phyloP scores from a whole-genome alignment of 108 stramenopile genomes.

The Cylindrotheca fusiformis region DNA sequence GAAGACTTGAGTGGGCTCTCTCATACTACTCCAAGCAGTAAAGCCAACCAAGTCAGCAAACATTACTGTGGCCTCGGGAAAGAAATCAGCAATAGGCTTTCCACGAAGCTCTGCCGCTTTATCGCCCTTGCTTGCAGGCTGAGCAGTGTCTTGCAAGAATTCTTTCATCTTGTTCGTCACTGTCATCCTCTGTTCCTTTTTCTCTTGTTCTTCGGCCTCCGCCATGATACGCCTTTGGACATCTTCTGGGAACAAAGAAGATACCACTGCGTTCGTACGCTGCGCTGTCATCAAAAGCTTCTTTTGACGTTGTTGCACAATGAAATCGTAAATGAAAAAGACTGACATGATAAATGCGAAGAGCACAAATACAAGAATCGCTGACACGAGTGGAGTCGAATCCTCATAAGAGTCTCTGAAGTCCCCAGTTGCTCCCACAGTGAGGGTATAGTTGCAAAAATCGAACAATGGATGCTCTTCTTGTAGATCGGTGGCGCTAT shows the following conservation, averaged over 20 bases:
- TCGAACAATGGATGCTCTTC: neutral
- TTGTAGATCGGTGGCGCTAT: neutral
- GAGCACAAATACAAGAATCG: neutral
- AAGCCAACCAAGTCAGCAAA: slow-evolving; percentile 22
- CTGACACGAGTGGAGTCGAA: neutral
- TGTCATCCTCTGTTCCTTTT: neutral
- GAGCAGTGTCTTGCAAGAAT: neutral
- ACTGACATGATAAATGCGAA: neutral
- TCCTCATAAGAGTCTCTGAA: neutral
- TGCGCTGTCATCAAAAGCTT: slow-evolving; percentile 19
- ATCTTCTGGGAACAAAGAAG: slow-evolving; percentile 35
- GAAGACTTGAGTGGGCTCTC: slow-evolving; percentile 32
- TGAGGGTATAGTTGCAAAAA: neutral
- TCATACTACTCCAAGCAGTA: slow-evolving; percentile 28
- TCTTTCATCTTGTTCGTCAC: neutral
- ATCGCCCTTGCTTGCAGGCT: neutral
- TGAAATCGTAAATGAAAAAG: slow-evolving; percentile 20
- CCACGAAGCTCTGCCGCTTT: neutral
- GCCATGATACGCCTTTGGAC: slow-evolving; percentile 25
- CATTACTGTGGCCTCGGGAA: slow-evolving; percentile 37
- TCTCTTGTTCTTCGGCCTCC: neutral
- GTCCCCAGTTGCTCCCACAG: neutral
- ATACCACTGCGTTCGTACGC: slow-evolving; percentile 22
- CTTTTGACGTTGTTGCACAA: slow-evolving; percentile 29
- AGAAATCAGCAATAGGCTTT: slow-evolving; percentile 23